phyloP scores from a whole-genome alignment of 257 asterid species.

The Lithospermum erythrorhizon region DNA sequence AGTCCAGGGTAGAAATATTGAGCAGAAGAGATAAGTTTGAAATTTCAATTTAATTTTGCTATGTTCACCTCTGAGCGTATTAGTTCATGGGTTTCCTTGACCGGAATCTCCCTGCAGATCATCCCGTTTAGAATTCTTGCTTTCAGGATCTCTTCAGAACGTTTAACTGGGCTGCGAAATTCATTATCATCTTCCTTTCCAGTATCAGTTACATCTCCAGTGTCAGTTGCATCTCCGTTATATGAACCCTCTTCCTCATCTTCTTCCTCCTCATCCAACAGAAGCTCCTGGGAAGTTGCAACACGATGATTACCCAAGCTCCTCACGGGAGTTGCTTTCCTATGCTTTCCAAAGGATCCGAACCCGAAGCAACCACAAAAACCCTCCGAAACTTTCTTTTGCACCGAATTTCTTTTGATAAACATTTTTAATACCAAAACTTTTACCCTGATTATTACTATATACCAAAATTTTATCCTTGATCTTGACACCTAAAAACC shows the following conservation, averaged over 20 bases:
- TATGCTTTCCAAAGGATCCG: slow-evolving; percentile 48
- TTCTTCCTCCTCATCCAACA: slow-evolving; percentile 34
- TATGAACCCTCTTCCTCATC: slow-evolving; percentile 35
- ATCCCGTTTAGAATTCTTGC: slow-evolving; percentile 49
- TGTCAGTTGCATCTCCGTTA: slow-evolving; percentile 50
- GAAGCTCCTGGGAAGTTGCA: slow-evolving; percentile 34
- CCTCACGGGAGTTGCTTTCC: slow-evolving; percentile 24
- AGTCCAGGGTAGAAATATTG: not conserved
- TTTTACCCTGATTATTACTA: slow-evolving; percentile 14
- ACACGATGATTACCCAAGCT: slow-evolving; percentile 5
- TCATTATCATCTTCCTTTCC: slow-evolving; percentile 54
- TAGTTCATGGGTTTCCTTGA: slow-evolving; percentile 63
- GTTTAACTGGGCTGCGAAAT: slow-evolving; percentile 58
- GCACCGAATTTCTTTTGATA: slow-evolving; percentile 29
- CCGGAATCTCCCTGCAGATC: slow-evolving; percentile 86
- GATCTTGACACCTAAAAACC: slow-evolving; percentile 49
- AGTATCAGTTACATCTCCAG: slow-evolving; percentile 50
- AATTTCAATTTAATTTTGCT: slow-evolving; percentile 2
- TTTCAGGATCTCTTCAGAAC: slow-evolving; percentile 69
- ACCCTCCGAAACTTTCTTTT: slow-evolving; percentile 44
- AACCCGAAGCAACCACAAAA: slow-evolving; percentile 96
- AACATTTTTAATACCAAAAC: slow-evolving; percentile 19
- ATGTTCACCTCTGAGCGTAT: slow-evolving; percentile 66
- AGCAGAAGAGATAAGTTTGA: not conserved
- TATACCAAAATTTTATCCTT: slow-evolving; percentile 14